phyloP scores from a whole-genome alignment of 768 basidiomycete species.

The Boletus fagicola region DNA sequence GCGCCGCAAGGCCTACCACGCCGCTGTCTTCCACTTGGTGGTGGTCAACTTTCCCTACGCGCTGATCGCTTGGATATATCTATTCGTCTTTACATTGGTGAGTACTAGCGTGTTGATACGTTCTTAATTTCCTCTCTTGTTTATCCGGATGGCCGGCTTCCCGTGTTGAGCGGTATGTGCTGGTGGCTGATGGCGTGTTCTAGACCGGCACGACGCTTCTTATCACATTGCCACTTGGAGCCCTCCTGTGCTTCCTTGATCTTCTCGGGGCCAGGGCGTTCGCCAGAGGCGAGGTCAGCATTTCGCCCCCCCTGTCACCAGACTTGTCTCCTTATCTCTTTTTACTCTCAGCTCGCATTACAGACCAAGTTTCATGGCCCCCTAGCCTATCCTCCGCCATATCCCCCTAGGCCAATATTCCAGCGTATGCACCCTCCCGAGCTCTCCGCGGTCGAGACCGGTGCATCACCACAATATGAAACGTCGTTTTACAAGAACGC shows the following conservation, averaged over 20 bases:
- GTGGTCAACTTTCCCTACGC: slow-evolving; percentile 80
- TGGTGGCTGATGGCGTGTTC: slow-evolving; percentile 16
- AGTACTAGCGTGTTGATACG: slow-evolving; percentile 38
- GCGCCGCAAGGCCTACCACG: slow-evolving; percentile 53
- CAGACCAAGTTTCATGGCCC: slow-evolving; percentile 72
- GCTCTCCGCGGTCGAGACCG: slow-evolving; percentile 49
- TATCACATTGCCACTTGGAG: slow-evolving; percentile 76
- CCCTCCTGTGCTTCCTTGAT: slow-evolving; percentile 73
- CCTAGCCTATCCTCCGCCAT: slow-evolving; percentile 57
- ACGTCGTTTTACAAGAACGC: slow-evolving; percentile 78
- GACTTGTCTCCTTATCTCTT: slow-evolving; percentile 13
- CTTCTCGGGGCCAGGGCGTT: slow-evolving; percentile 71
- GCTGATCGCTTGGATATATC: slow-evolving; percentile 71
- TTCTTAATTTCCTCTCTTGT: not conserved
- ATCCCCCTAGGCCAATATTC: slow-evolving; percentile 74
- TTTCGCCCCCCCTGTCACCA: not conserved
- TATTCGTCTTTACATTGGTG: slow-evolving; percentile 80
- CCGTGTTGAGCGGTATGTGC: slow-evolving; percentile 8
- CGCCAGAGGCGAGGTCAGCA: slow-evolving; percentile 63
- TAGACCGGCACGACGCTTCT: slow-evolving; percentile 78
- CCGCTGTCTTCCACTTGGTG: slow-evolving; percentile 64
- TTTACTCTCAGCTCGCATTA: slow-evolving; percentile 49
- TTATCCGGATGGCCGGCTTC: not conserved
- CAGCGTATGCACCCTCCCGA: slow-evolving; percentile 56
- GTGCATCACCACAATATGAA: slow-evolving; percentile 47